These are phyloP conservation scores for Calonectria naviculata DNA, from an alignment of 2,329 filamentous ascomycete genomes.

Conservation along the genomic window DNA sequence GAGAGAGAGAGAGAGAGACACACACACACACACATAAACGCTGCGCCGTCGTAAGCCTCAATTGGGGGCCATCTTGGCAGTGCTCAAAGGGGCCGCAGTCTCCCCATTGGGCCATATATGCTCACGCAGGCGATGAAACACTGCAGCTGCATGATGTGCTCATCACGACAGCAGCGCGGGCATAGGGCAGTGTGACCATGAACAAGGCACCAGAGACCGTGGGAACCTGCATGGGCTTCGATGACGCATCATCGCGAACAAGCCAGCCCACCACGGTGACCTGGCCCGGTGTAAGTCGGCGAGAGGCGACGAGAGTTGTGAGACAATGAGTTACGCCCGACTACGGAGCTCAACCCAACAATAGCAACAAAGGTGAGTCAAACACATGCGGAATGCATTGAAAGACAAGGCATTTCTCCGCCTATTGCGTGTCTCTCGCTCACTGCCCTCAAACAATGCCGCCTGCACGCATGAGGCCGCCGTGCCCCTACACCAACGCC, in stretches of 20 bases:
- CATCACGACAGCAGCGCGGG: not conserved
- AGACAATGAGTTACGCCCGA: not conserved
- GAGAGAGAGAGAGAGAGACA: not conserved
- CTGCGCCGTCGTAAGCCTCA: not conserved
- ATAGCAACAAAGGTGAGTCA: not conserved
- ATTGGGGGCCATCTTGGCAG: not conserved
- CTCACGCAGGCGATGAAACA: conserved; percentile 15
- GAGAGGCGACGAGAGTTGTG: not conserved
- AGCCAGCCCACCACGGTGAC: not conserved
- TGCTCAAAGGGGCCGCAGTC: not conserved
- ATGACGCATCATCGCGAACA: not conserved
- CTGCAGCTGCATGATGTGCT: conserved; percentile 12
- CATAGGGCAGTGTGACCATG: not conserved
- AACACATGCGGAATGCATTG: not conserved
- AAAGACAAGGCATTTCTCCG: not conserved
- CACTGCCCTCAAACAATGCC: not conserved
- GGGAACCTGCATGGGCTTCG: not conserved
- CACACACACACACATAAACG: not conserved
- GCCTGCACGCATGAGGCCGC: not conserved
- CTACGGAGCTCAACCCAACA: not conserved
- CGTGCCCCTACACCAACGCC: no score
- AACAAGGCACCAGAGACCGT: not conserved
- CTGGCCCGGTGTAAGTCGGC: not conserved
- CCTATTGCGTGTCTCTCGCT: not conserved
- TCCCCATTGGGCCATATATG: conserved; percentile 1